Percentiles rank a stretch among this genome's conserved stretches.
These are phyloP conservation scores for Saccharum officinarum DNA, from an alignment of 176 grass and related monocot species.

Conservation along the genomic window DNA sequence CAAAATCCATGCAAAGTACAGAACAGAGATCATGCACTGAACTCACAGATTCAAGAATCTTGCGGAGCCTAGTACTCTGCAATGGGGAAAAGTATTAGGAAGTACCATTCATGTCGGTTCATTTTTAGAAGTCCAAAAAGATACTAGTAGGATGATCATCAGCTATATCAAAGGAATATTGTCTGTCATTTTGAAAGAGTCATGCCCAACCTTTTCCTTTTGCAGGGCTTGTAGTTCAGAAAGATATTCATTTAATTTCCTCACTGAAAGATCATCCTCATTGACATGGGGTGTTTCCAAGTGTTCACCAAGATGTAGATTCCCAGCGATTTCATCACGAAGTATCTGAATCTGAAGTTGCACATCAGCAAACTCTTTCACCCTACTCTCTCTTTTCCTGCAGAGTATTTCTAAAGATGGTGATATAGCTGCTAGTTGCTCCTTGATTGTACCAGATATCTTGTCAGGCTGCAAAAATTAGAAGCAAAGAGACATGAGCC, in stretches of 20 bases:
- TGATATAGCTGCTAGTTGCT: slow-evolving; percentile 72
- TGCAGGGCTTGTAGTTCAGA: slow-evolving; percentile 81
- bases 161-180: slow-evolving; percentile 13
- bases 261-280: slow-evolving; percentile 85
- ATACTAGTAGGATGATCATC: slow-evolving; percentile 8
- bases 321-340: slow-evolving; percentile 70
- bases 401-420: slow-evolving; percentile 69
- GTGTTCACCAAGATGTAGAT: slow-evolving; percentile 45
- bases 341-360: slow-evolving; percentile 78
- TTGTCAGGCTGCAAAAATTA: slow-evolving; percentile 69
- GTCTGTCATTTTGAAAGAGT: background rate
- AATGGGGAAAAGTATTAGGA: slow-evolving; percentile 29
- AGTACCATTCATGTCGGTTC: background rate
- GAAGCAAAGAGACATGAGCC: slow-evolving; percentile 17
- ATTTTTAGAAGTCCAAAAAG: background rate
- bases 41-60: slow-evolving; percentile 82
- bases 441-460: slow-evolving; percentile 85
- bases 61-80: slow-evolving; percentile 80
- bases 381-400: slow-evolving; percentile 71
- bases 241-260: slow-evolving; percentile 75
- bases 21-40: slow-evolving; percentile 87
- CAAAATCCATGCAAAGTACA: slow-evolving; percentile 83
- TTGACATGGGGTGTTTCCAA: slow-evolving; percentile 44
- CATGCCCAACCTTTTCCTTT: slow-evolving; percentile 97
- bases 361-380: slow-evolving; percentile 75